Conservation (phyloP, 345 rosid genomes). For the Eucalyptus tenuipes region DNA sequence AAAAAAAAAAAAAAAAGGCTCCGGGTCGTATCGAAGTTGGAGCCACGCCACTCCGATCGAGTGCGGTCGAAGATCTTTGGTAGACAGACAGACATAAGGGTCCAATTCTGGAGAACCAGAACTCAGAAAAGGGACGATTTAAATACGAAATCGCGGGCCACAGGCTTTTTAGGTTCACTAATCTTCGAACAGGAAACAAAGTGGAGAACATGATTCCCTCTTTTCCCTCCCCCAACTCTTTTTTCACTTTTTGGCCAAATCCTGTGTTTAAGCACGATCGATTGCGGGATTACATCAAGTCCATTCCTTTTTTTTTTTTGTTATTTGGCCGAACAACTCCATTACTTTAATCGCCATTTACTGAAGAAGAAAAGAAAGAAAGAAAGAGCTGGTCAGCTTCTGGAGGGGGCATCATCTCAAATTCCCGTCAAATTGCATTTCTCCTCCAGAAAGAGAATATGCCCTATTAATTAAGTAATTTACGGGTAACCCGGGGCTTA, state of each 20-base stretch:
- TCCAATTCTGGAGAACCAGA: not conserved
- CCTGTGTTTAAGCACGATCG: not conserved
- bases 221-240: not conserved
- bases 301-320: not conserved
- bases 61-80: not conserved
- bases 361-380: too few relatives aligned
- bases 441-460: not conserved
- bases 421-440: not conserved
- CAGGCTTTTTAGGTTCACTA: not conserved
- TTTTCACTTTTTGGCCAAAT: not conserved
- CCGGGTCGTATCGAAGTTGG: not conserved
- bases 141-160: not conserved
- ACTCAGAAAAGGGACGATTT: not conserved
- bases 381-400: not conserved
- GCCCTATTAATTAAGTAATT: not conserved
- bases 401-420: not conserved
- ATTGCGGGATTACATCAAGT: not conserved
- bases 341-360: not conserved
- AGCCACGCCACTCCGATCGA: not conserved
- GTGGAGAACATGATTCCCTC: not conserved
- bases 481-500: not conserved
- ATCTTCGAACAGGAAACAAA: not conserved
- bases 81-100: not conserved
- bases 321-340: not conserved
- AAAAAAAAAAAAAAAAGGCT: not conserved